phyloP scores from a whole-genome alignment of 305 asterid genomes.

The Stenogyne calaminthoides region DNA sequence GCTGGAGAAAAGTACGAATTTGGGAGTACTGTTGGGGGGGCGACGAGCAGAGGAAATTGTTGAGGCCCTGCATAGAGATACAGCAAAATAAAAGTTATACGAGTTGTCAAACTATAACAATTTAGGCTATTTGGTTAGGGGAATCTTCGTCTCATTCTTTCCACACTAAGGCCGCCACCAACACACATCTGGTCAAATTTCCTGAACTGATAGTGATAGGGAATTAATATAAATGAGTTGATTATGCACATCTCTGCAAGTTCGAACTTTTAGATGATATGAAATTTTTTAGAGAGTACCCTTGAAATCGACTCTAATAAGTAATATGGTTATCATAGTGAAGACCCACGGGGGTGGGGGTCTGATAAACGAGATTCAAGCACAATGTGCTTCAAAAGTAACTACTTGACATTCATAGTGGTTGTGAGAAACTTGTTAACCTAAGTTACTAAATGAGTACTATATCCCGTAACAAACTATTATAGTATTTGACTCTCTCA shows the following conservation, averaged over 20 bases:
- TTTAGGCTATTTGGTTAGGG: background rate
- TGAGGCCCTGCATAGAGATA: conserved; percentile 56
- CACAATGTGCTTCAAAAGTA: background rate
- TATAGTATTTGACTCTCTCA: background rate
- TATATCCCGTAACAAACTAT: background rate
- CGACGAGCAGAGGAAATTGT: conserved; percentile 72
- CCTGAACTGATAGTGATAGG: too few relatives aligned
- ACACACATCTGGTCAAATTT: background rate
- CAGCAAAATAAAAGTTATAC: background rate
- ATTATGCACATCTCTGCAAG: too few relatives aligned
- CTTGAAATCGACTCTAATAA: background rate
- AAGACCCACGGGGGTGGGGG: background rate
- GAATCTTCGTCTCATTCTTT: background rate
- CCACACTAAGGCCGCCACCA: background rate
- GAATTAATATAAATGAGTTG: too few relatives aligned
- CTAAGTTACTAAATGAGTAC: background rate
- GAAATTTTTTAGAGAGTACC: background rate
- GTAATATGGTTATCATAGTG: background rate
- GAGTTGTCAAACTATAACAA: background rate
- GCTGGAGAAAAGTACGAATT: conserved; percentile 67
- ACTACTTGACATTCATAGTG: background rate
- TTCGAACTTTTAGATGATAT: too few relatives aligned
- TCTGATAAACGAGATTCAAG: background rate
- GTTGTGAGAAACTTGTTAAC: background rate
- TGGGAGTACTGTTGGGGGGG: conserved; percentile 72